Conservation (phyloP, 768 basidiomycete species). For the Kwoniella mangroviensis region DNA sequence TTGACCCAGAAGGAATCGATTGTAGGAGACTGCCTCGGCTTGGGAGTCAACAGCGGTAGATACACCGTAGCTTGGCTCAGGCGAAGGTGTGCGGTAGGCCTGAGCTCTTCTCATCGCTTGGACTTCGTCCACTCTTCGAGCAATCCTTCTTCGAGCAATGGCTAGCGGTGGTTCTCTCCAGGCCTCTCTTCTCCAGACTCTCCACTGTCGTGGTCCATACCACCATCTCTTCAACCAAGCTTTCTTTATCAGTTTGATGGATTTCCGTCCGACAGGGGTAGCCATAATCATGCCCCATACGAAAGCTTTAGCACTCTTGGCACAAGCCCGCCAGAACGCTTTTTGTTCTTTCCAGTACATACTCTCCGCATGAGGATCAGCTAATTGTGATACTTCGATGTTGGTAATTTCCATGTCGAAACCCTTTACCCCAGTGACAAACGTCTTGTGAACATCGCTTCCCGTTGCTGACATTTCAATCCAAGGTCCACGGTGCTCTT, state of each 20-base stretch:
- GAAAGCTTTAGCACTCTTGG: slow-evolving; percentile 11
- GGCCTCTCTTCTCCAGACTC: slow-evolving; percentile 44
- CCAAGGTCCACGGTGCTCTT: slow-evolving; percentile 38
- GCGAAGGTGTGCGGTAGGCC: not conserved
- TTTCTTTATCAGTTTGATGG: slow-evolving; percentile 3
- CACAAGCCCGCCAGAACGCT: slow-evolving; percentile 36
- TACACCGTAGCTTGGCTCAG: slow-evolving; percentile 11
- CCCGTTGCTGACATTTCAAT: slow-evolving; percentile 34
- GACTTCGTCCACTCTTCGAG: slow-evolving; percentile 6
- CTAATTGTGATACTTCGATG: slow-evolving; percentile 36
- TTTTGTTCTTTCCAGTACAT: slow-evolving; percentile 35
- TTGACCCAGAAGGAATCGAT: slow-evolving; percentile 39
- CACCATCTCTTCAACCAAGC: slow-evolving; percentile 42
- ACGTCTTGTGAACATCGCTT: slow-evolving; percentile 28
- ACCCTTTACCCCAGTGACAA: slow-evolving; percentile 21
- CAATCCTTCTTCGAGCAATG: slow-evolving; percentile 7
- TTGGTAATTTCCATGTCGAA: slow-evolving; percentile 48
- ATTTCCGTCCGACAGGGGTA: slow-evolving; percentile 34
- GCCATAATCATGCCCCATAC: slow-evolving; percentile 23
- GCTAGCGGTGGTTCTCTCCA: slow-evolving; percentile 38
- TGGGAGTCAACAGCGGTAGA: slow-evolving; percentile 19
- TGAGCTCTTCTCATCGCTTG: not conserved
- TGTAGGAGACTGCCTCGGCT: slow-evolving; percentile 22
- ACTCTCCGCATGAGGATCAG: slow-evolving; percentile 32
- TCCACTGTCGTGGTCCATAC: slow-evolving; percentile 49